Percentiles rank a stretch among this genome's conserved stretches.
Evolutionary conservation across 2,329 filamentous ascomycete species (phyloP).

Genomic region (Pyrenochaeta sp.): DNA sequence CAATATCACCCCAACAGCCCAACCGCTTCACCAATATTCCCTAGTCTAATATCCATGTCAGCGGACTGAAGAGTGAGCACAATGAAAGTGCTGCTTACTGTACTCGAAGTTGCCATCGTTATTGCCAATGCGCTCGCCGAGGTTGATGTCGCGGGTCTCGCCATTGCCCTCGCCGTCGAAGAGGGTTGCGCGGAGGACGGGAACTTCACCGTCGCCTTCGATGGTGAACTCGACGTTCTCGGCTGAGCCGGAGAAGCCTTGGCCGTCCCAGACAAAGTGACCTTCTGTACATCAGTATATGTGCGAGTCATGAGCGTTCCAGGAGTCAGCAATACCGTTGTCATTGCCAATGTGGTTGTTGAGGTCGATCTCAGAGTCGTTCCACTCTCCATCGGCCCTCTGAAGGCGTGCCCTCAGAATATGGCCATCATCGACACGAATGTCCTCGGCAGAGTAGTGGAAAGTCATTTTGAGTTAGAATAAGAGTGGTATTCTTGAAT

Average conservation of each 20-base stretch:
- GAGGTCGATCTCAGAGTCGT: constrained; percentile 60
- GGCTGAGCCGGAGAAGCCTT: constrained; percentile 59
- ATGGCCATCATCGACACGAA: constrained; percentile 61
- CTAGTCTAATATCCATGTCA: too few relatives aligned
- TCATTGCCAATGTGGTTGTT: constrained; percentile 62
- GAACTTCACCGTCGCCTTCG: constrained; percentile 61
- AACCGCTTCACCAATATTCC: too few relatives aligned
- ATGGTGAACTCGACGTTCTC: constrained; percentile 58
- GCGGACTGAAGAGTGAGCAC: too few relatives aligned
- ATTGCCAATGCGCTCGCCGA: constrained; percentile 65
- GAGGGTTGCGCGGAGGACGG: constrained; percentile 63
- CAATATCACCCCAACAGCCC: too few relatives aligned
- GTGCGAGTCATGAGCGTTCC: not conserved
- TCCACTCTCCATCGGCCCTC: constrained; percentile 54
- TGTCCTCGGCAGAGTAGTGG: constrained; percentile 57
- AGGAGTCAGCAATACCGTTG: constrained; percentile 49
- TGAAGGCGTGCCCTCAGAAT: constrained; percentile 57
- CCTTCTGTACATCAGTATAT: constrained; percentile 35
- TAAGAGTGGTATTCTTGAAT: not conserved
- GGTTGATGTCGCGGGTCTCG: constrained; percentile 60
- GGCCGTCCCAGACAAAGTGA: constrained; percentile 57
- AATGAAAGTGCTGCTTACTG: constrained; percentile 13
- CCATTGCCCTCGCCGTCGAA: constrained; percentile 54
- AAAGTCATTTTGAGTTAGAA: constrained; percentile 49
- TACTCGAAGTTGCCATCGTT: constrained; percentile 53